Conservation (phyloP, 805 yeast species). For the Komagataella phaffii region DNA sequence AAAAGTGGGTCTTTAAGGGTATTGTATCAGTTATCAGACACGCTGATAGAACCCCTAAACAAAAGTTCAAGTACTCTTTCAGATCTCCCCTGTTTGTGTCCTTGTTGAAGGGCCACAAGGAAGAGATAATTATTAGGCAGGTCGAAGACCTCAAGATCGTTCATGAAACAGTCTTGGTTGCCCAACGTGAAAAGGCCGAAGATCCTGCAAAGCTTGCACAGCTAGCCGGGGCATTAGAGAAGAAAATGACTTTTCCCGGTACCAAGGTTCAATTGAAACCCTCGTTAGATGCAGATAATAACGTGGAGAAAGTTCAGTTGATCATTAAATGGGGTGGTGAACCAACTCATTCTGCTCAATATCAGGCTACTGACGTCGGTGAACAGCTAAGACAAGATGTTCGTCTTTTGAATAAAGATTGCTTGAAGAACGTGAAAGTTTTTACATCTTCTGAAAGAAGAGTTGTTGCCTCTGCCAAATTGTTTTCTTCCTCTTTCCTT, state of each 20-base stretch:
- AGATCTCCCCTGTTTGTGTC: conserved; percentile 78
- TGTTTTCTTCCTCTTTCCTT: conserved; percentile 65
- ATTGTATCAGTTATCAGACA: conserved; percentile 85
- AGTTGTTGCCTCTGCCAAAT: conserved; percentile 83
- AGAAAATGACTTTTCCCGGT: conserved; percentile 85
- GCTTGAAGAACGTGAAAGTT: conserved; percentile 73
- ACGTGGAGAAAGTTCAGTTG: conserved; percentile 89
- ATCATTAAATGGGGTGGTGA: conserved; percentile 99
- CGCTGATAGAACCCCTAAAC: conserved; percentile 98
- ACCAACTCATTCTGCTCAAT: conserved; percentile 93
- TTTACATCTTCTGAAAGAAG: conserved; percentile 91
- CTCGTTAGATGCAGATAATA: conserved; percentile 45
- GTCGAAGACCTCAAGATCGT: conserved; percentile 79
- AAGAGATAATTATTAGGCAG: conserved; percentile 90
- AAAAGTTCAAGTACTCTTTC: conserved; percentile 92
- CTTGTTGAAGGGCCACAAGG: conserved; percentile 83
- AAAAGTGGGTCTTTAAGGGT: conserved; percentile 95
- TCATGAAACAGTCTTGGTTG: conserved; percentile 69
- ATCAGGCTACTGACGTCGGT: conserved; percentile 91
- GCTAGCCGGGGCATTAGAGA: conserved; percentile 71
- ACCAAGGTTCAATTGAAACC: conserved; percentile 95
- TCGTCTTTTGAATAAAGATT: conserved; percentile 70
- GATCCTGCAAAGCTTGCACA: conserved; percentile 67
- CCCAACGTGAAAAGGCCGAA: conserved; percentile 68
- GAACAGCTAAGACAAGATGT: conserved; percentile 92